Conservation (phyloP, 2,329 filamentous ascomycete genomes). For the Didymella pinodella region DNA sequence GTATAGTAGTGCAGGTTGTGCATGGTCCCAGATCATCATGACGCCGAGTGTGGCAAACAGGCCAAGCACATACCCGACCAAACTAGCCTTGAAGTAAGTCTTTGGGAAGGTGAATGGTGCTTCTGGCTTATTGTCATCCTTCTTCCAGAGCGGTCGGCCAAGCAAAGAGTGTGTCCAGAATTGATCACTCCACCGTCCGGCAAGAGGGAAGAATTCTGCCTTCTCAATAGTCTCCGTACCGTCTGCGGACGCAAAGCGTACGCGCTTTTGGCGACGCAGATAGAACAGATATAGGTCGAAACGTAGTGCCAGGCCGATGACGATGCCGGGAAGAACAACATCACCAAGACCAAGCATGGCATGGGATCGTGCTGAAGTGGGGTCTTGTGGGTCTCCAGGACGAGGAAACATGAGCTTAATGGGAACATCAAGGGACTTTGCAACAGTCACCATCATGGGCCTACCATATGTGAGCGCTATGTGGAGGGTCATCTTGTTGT, state of each 20-base stretch:
- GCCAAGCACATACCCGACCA: slow-evolving; percentile 79
- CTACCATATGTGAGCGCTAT: slow-evolving; percentile 48
- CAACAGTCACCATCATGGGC: slow-evolving; percentile 86
- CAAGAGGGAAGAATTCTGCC: slow-evolving; percentile 57
- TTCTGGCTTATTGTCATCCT: slow-evolving; percentile 27
- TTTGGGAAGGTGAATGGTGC: slow-evolving; percentile 70
- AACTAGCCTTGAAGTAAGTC: slow-evolving; percentile 80
- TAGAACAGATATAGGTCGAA: slow-evolving; percentile 92
- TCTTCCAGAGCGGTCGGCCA: slow-evolving; percentile 38
- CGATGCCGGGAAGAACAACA: slow-evolving; percentile 89
- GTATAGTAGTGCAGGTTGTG: slow-evolving; percentile 90
- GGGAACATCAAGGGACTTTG: slow-evolving; percentile 86
- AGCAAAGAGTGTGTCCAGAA: slow-evolving; percentile 71
- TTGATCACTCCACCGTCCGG: slow-evolving; percentile 80
- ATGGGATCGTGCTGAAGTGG: slow-evolving; percentile 52
- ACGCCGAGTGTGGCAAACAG: slow-evolving; percentile 79
- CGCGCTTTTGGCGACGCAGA: slow-evolving; percentile 65
- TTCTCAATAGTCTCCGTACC: slow-evolving; percentile 43
- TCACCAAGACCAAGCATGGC: slow-evolving; percentile 94
- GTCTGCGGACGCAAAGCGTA: slow-evolving; percentile 19
- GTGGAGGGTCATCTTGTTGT: neutral
- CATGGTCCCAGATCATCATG: slow-evolving; percentile 79
- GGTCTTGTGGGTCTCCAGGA: slow-evolving; percentile 60
- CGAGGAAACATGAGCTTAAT: slow-evolving; percentile 88
- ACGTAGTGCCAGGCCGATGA: slow-evolving; percentile 86